Conservation (phyloP, 2,329 filamentous ascomycete species). For the Triangularia setosa region DNA sequence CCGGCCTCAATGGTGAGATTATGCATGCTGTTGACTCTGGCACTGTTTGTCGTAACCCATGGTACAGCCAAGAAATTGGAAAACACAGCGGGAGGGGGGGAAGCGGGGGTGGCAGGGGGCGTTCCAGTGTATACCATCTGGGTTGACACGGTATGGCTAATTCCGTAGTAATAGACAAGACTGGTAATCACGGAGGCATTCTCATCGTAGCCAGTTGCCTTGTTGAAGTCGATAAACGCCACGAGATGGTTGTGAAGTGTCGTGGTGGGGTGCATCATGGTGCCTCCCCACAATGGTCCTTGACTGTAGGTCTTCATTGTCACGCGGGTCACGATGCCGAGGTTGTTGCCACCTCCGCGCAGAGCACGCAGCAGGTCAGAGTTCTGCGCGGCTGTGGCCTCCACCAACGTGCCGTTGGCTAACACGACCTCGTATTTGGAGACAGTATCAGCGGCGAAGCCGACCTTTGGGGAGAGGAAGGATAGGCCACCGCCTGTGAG, state of each 20-base stretch:
- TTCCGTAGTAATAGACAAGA: not conserved
- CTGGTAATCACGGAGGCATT: not conserved
- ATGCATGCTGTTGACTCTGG: not conserved
- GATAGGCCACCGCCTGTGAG: conserved; percentile 27
- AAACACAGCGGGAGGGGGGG: not conserved
- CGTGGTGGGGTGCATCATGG: not conserved
- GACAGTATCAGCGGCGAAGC: conserved; percentile 39
- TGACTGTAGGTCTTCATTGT: conserved; percentile 13
- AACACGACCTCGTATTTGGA: conserved; percentile 40
- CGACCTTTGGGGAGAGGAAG: conserved; percentile 26
- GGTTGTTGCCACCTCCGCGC: conserved; percentile 43
- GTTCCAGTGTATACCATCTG: not conserved
- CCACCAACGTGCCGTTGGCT: conserved; percentile 37
- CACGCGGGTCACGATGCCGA: conserved; percentile 33
- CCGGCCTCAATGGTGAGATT: not conserved
- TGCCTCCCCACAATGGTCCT: not conserved
- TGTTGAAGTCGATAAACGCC: not conserved
- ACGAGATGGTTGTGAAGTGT: not conserved
- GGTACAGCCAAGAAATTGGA: not conserved
- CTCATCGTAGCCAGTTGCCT: not conserved
- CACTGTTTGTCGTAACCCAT: not conserved
- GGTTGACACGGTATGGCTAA: not conserved
- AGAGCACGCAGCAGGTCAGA: conserved; percentile 30
- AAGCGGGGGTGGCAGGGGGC: not conserved
- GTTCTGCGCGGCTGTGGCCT: conserved; percentile 30